Conservation (phyloP, 495 filamentous ascomycete genomes). For the Hyaloscypha bicolor region DNA sequence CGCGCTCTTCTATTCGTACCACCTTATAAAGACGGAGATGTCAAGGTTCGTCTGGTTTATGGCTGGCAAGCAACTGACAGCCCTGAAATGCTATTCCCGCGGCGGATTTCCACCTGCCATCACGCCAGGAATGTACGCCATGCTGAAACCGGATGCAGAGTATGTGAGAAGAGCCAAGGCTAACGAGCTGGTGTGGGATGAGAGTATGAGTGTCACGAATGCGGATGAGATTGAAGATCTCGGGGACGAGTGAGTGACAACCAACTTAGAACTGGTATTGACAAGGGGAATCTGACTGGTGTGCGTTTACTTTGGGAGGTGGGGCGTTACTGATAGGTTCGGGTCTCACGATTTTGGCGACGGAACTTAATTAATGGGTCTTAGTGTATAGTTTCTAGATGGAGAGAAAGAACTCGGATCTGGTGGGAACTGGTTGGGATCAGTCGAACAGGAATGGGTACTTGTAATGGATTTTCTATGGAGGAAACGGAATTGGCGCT, state of each 20-base stretch:
- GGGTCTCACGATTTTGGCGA: not conserved
- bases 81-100: constrained; percentile 52
- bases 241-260: not conserved
- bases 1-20: constrained; percentile 47
- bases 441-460: not conserved
- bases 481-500: not conserved
- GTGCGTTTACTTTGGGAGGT: not conserved
- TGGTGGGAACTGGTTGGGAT: not conserved
- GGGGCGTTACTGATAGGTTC: not conserved
- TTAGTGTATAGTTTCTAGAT: not conserved
- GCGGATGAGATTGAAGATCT: constrained; percentile 17
- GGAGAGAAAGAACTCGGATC: not conserved
- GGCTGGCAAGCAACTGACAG: constrained; percentile 62
- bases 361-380: not conserved
- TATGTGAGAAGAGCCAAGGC: constrained; percentile 18
- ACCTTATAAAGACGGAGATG: not conserved
- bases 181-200: not conserved
- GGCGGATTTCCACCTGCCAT: constrained; percentile 30
- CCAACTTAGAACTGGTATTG: too few relatives aligned
- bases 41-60: constrained; percentile 61
- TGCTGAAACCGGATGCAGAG: constrained; percentile 42
- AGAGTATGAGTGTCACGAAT: constrained; percentile 1
- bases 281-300: too few relatives aligned
- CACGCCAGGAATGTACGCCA: constrained; percentile 49
- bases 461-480: not conserved